Base-by-base conservation (phyloP, 2,329 filamentous ascomycete species). In the Cordyceps cicadae region DNA sequence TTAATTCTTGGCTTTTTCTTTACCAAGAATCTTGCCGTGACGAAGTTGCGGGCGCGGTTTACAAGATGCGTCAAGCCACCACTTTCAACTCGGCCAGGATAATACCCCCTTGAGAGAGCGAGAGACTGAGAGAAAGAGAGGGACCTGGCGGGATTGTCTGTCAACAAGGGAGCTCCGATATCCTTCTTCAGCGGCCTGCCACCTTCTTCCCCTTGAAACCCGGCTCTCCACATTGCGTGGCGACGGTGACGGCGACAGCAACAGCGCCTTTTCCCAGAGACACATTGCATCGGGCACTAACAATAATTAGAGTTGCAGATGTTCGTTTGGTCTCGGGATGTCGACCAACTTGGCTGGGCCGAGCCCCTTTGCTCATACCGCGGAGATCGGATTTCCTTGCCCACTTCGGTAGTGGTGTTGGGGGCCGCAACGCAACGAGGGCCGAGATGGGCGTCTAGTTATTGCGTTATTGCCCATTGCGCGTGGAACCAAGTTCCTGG, bases 381-480 rank as follows among this genome's bases (percentile, higher is more conserved):
- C 8, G 29, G 29, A 29, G 8, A 26, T 17, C 45, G 3, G 17
- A 5, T 15, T 19, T 19, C 26, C 32, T 24, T 43, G 21, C 7
- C 34, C 5, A n/a, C 17, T n/a, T 5, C 14, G 17, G 14, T 43
- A 17, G 39, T 43, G 39, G 12, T 17, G 4, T 15, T 43, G 15
- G 14, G 48, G 39, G n/a, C 29, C 45, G 29, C 26, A 19, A 24
- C 37, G 17, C 19, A 46, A 46, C 26, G 37, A 19, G 3, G 49
- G 49, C 41, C 49, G 39, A 59, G 49, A 45, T 53, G 57, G 24
- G 49, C 57, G 57, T 59, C 57, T 59, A 59, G 48, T 21, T n/a
- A n/a, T n/a, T n/a, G n/a, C n/a, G n/a, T n/a, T n/a, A n/a, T n/a
- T n/a, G n/a, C n/a, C n/a, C n/a, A n/a, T n/a, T 24, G 24, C 24